These are phyloP conservation scores for Crithidia sp. DNA, from an alignment of 208 protist species.

Conservation along the genomic window DNA sequence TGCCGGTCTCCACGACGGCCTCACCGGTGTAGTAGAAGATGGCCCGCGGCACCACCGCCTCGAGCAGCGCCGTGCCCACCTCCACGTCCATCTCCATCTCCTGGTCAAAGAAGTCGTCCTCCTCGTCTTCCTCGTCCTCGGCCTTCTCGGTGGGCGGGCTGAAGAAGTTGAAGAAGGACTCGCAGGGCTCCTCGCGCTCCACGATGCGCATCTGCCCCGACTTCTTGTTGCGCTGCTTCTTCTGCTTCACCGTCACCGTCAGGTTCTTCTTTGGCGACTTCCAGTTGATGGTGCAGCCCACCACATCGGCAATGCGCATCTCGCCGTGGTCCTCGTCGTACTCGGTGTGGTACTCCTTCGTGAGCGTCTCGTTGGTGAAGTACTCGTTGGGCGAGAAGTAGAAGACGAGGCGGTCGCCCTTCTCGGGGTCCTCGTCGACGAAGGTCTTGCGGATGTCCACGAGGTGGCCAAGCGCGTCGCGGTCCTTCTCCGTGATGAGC, in stretches of 20 bases:
- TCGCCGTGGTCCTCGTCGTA: conserved; percentile 82
- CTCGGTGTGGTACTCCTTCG: conserved; percentile 89
- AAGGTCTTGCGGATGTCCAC: conserved; percentile 59
- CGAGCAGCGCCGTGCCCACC: conserved; percentile 72
- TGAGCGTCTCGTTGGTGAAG: conserved; percentile 89
- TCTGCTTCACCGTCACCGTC: conserved; percentile 84
- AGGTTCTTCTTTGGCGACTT: conserved; percentile 75
- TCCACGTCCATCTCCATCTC: conserved; percentile 86
- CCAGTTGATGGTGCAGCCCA: conserved; percentile 86
- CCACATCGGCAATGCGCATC: conserved; percentile 65
- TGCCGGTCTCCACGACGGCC: conserved; percentile 66
- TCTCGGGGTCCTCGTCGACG: conserved; percentile 54
- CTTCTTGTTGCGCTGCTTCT: conserved; percentile 92
- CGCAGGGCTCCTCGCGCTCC: conserved; percentile 78
- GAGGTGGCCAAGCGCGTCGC: conserved; percentile 55
- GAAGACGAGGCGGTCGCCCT: conserved; percentile 88
- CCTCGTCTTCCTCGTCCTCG: conserved; percentile 65
- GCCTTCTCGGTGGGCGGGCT: conserved; percentile 52
- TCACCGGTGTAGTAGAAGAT: conserved; percentile 92
- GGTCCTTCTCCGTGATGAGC: conserved; percentile 77
- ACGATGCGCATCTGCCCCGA: conserved; percentile 83
- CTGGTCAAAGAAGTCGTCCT: conserved; percentile 61
- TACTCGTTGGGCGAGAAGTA: conserved; percentile 89
- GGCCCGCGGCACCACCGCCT: conserved; percentile 83
- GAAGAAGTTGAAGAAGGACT: conserved; percentile 96